Evolutionary conservation across 2,329 filamentous ascomycete species (phyloP).

Genomic region (Talaromyces albobiverticillius): DNA sequence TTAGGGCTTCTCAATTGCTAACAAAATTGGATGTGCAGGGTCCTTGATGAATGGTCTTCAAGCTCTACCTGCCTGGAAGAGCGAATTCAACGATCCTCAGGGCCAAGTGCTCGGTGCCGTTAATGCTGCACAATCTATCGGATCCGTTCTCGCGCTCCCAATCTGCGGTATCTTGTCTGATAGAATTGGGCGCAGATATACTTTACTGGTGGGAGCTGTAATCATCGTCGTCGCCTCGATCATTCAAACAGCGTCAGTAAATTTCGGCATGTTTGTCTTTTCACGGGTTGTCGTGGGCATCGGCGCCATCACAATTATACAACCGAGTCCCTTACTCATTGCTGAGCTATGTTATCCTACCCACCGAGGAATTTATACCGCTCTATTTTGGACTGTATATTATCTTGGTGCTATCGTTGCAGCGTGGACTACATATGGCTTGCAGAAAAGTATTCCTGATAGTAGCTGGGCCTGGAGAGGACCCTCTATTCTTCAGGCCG

Average conservation of each 20-base stretch:
- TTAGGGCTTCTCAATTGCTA: too few species aligned
- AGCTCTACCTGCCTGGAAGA: slow-evolving; percentile 40
- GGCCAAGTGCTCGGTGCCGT: slow-evolving; percentile 43
- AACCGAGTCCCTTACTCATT: slow-evolving; percentile 62
- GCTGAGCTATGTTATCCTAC: slow-evolving; percentile 67
- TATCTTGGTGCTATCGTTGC: slow-evolving; percentile 55
- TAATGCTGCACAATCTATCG: slow-evolving; percentile 28
- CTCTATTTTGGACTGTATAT: slow-evolving; percentile 27
- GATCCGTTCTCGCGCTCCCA: not conserved
- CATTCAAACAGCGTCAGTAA: not conserved
- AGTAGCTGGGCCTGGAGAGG: slow-evolving; percentile 29
- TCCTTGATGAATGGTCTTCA: slow-evolving; percentile 48
- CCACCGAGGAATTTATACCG: slow-evolving; percentile 51
- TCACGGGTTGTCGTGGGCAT: slow-evolving; percentile 65
- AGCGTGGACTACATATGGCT: slow-evolving; percentile 63
- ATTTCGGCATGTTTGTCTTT: slow-evolving; percentile 50
- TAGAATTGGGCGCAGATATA: not conserved
- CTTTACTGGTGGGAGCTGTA: not conserved
- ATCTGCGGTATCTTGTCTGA: not conserved
- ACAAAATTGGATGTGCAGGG: slow-evolving; percentile 23
- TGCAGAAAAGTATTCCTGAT: slow-evolving; percentile 47
- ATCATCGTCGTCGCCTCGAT: not conserved
- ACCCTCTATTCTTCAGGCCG: slow-evolving; percentile 23
- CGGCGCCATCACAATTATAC: slow-evolving; percentile 62
- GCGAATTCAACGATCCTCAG: slow-evolving; percentile 40